A percentile compares a stretch with the other conserved stretches of the same genome.
These are phyloP conservation scores for Cladobotryum mycophilum DNA, from an alignment of 2,329 filamentous ascomycete genomes.

Conservation along the genomic window DNA sequence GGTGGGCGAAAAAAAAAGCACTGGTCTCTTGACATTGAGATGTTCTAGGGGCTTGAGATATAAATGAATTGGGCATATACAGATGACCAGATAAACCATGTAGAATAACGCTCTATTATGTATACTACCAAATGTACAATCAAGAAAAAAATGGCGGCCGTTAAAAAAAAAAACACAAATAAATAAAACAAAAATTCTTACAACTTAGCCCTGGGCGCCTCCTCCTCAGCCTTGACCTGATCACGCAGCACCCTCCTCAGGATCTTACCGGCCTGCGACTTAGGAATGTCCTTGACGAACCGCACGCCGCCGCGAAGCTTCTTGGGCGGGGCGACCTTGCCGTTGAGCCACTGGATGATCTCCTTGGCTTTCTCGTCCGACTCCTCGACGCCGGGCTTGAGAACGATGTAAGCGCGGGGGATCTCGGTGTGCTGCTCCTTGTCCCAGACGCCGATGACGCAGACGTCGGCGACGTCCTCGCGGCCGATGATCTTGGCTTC, in stretches of 20 bases:
- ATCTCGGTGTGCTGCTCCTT: conserved; percentile 59
- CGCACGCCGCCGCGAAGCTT: conserved; percentile 63
- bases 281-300: conserved; percentile 63
- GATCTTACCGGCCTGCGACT: conserved; percentile 54
- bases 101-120: no score
- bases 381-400: conserved; percentile 29
- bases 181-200: conserved; percentile 18
- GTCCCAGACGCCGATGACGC: conserved; percentile 57
- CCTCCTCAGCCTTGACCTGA: conserved; percentile 31
- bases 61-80: neutral
- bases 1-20: neutral
- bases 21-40: no score
- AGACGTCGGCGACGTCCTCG: conserved; percentile 49
- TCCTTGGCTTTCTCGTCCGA: conserved; percentile 28
- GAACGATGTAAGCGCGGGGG: conserved; percentile 44
- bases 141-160: neutral
- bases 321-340: conserved; percentile 60
- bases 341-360: conserved; percentile 37
- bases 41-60: neutral
- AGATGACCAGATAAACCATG: no score
- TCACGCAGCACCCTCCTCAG: conserved; percentile 44
- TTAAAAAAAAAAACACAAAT: conserved; percentile 1
- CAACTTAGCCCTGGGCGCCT: conserved; percentile 28
- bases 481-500: conserved; percentile 43
- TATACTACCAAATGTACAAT: neutral